Evolutionary conservation across 352 stramenopile species (phyloP).

Genomic region (Phytopythium aichiense): DNA sequence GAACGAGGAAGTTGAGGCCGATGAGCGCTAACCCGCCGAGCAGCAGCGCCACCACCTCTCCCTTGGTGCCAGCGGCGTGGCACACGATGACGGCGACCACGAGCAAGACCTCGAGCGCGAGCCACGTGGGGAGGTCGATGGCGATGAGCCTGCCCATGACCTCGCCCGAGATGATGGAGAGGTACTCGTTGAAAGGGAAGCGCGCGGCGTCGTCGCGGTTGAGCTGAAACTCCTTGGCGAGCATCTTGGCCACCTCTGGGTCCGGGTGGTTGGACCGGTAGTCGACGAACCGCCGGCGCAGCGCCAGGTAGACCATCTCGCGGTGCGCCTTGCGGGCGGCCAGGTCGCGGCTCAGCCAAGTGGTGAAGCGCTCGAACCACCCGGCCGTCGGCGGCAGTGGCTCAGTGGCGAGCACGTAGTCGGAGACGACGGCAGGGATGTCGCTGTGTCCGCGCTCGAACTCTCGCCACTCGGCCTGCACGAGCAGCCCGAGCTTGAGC

Average conservation of each 20-base stretch:
- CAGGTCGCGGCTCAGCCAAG: conserved; percentile 26
- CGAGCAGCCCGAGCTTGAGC: conserved; percentile 55
- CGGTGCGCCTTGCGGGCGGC: conserved; percentile 35
- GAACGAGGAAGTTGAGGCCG: conserved; percentile 43
- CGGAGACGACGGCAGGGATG: conserved; percentile 50
- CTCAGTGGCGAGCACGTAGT: conserved; percentile 55
- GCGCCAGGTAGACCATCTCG: conserved; percentile 60
- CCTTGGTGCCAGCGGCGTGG: conserved; percentile 26
- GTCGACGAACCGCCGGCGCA: conserved; percentile 65
- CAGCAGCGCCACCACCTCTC: conserved; percentile 44
- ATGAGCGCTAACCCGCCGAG: conserved; percentile 34
- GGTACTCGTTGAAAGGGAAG: conserved; percentile 79
- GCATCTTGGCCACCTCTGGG: conserved; percentile 20
- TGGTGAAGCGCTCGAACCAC: conserved; percentile 20
- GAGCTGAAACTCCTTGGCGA: conserved; percentile 67
- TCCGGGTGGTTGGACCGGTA: conserved; percentile 70
- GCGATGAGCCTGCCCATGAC: conserved; percentile 69
- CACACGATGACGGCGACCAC: conserved; percentile 42
- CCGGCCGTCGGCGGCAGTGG: conserved; percentile 12
- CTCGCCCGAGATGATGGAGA: conserved; percentile 71
- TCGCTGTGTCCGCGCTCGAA: conserved; percentile 58
- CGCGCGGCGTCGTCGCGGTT: conserved; percentile 28
- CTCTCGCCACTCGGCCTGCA: conserved; percentile 67
- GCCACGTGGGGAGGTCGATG: conserved; percentile 68
- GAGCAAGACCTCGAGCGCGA: conserved; percentile 52